Conservation (phyloP, 306 rosid genomes). For the Ormosia semicastrata region DNA sequence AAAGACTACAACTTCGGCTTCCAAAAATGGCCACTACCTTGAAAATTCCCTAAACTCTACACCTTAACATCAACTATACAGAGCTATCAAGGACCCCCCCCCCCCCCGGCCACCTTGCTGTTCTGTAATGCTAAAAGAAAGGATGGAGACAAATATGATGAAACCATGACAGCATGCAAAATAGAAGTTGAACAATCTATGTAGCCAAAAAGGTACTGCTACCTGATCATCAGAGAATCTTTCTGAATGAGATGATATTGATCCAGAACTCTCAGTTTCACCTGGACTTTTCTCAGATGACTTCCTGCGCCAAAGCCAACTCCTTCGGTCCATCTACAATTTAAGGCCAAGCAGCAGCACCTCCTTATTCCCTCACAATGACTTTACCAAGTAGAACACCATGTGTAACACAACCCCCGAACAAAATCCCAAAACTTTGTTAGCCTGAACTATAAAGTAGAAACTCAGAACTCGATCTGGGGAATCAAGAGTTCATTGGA, state of each 20-base stretch:
- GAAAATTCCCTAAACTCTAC: neutral
- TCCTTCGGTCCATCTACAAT: slow-evolving; percentile 57
- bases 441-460: neutral
- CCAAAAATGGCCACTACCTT: neutral
- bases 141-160: neutral
- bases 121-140: neutral
- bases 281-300: slow-evolving; percentile 65
- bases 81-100: neutral
- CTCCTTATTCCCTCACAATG: slow-evolving; percentile 26
- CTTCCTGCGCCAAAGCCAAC: slow-evolving; percentile 74
- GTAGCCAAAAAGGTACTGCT: neutral
- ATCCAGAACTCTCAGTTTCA: slow-evolving; percentile 72
- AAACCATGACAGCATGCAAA: slow-evolving; percentile 8
- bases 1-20: neutral
- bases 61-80: neutral
- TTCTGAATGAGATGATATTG: slow-evolving; percentile 61
- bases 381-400: slow-evolving; percentile 4
- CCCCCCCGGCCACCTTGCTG: neutral
- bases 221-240: slow-evolving; percentile 64
- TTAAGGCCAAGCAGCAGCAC: slow-evolving; percentile 22
- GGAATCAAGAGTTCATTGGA: neutral
- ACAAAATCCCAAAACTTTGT: neutral
- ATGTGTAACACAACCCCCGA: slow-evolving; percentile 13
- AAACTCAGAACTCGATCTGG: slow-evolving; percentile 3
- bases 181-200: slow-evolving; percentile 10